Evolutionary conservation across 257 asterid genomes (phyloP).

Genomic region (Lithospermum erythrorhizon): DNA sequence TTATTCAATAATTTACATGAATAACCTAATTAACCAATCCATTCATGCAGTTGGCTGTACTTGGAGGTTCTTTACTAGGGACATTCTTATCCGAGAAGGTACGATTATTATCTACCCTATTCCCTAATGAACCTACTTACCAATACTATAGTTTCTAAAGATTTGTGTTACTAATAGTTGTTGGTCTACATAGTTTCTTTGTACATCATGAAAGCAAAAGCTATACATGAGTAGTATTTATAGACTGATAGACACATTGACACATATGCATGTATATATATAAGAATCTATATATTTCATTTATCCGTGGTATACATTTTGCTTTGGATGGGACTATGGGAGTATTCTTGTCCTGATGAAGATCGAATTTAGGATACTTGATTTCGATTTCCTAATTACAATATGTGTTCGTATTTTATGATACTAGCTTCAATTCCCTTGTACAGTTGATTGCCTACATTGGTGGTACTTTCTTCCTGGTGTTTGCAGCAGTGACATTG

Average conservation of each 20-base stretch:
- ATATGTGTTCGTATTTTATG: background rate
- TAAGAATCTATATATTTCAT: too few relatives aligned
- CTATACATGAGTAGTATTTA: too few relatives aligned
- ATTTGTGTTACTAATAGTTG: too few relatives aligned
- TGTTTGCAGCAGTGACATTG: slow-evolving; percentile 67
- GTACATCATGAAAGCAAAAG: too few relatives aligned
- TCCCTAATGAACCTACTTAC: background rate
- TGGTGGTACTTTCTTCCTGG: slow-evolving; percentile 78
- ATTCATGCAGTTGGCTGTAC: slow-evolving; percentile 76
- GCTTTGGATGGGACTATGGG: background rate
- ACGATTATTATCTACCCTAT: background rate
- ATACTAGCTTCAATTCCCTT: background rate
- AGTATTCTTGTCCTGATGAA: background rate
- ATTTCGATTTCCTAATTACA: too few relatives aligned
- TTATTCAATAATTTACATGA: background rate
- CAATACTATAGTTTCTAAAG: too few relatives aligned
- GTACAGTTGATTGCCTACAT: slow-evolving; percentile 59
- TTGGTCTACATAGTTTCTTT: too few relatives aligned
- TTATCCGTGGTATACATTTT: background rate
- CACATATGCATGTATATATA: too few relatives aligned
- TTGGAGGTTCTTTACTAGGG: slow-evolving; percentile 93
- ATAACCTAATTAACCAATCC: too few relatives aligned
- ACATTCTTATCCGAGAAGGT: slow-evolving; percentile 91
- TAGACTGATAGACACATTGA: too few relatives aligned
- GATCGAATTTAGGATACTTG: too few relatives aligned